Evolutionary conservation across 495 filamentous ascomycete species (phyloP).

Genomic region (Diplogelasinospora grovesii): DNA sequence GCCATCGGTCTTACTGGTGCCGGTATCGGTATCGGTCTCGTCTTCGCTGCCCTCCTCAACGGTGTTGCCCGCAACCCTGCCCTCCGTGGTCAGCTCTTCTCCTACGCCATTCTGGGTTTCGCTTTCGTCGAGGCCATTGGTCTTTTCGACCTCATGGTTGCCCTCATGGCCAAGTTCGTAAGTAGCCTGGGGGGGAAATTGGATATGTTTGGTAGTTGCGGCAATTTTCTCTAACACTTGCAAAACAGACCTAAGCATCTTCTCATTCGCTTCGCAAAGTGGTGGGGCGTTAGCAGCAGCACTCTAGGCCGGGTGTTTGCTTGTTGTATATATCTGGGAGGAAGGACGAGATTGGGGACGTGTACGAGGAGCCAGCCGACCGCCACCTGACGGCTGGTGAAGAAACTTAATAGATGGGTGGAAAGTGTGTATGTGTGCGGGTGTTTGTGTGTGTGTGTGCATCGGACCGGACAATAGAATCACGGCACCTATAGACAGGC

Average conservation of each 20-base stretch:
- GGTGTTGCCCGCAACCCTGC: conserved; percentile 83
- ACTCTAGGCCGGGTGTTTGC: conserved; percentile 23
- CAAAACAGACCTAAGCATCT: conserved; percentile 21
- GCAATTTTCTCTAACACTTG: conserved; percentile 5
- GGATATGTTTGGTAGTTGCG: too few species aligned
- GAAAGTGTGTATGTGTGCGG: conserved; percentile 27
- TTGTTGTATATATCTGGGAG: conserved; percentile 24
- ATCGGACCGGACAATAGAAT: too few species aligned
- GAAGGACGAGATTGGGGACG: conserved; percentile 12
- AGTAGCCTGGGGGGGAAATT: conserved; percentile 16
- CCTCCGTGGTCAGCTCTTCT: conserved; percentile 86
- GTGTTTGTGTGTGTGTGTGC: too few species aligned
- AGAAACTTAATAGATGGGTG: conserved; percentile 14
- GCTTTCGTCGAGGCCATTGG: conserved; percentile 91
- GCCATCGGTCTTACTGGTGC: conserved; percentile 87
- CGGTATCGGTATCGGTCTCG: conserved; percentile 88
- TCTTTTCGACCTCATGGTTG: conserved; percentile 91
- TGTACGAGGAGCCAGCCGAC: conserved; percentile 25
- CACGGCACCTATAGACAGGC: too few species aligned
- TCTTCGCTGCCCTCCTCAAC: conserved; percentile 80
- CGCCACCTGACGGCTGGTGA: conserved; percentile 18
- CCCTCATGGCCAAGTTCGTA: conserved; percentile 77
- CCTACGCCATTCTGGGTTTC: conserved; percentile 89
- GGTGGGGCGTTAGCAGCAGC: conserved; percentile 16
- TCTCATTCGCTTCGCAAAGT: conserved; percentile 10